Evolutionary conservation across 2,329 filamentous ascomycete genomes (phyloP).

Genomic region (Alternaria novae-zelandiae): DNA sequence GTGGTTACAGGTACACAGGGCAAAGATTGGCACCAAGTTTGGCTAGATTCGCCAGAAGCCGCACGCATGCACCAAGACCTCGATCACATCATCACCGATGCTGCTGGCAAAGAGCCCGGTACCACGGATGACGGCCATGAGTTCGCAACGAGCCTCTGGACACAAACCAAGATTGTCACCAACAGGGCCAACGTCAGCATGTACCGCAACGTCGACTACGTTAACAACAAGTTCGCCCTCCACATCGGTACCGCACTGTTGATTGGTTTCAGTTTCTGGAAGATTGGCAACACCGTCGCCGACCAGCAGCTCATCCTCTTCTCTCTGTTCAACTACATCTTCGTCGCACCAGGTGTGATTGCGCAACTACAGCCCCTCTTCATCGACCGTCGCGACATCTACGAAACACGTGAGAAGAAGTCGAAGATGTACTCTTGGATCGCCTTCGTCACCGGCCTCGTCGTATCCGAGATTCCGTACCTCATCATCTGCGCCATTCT

Average conservation of each 20-base stretch:
- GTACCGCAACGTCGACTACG: constrained; percentile 34
- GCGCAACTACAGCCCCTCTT: constrained; percentile 53
- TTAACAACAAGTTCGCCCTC: constrained; percentile 35
- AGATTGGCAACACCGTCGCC: constrained; percentile 33
- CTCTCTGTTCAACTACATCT: constrained; percentile 58
- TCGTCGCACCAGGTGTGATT: constrained; percentile 50
- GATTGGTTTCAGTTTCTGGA: constrained; percentile 37
- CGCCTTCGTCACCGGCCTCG: constrained; percentile 72
- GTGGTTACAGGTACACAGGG: constrained; percentile 57
- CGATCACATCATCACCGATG: constrained; percentile 47
- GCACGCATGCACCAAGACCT: constrained; percentile 45
- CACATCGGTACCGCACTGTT: constrained; percentile 34
- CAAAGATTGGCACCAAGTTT: constrained; percentile 54
- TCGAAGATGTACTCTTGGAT: constrained; percentile 77
- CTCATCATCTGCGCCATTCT: constrained; percentile 66
- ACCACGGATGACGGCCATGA: constrained; percentile 50
- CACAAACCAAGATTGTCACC: constrained; percentile 31
- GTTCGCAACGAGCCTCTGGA: constrained; percentile 33
- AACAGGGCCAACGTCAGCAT: constrained; percentile 29
- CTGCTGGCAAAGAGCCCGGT: constrained; percentile 46
- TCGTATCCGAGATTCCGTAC: constrained; percentile 73
- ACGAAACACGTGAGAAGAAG: constrained; percentile 65
- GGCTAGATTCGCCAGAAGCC: constrained; percentile 46
- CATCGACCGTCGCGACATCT: constrained; percentile 55
- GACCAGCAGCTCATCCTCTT: constrained; percentile 54